Percentiles rank a stretch among this genome's conserved stretches.
Evolutionary conservation across 2,329 filamentous ascomycete genomes (phyloP).

Genomic region (Zalaria sp.): DNA sequence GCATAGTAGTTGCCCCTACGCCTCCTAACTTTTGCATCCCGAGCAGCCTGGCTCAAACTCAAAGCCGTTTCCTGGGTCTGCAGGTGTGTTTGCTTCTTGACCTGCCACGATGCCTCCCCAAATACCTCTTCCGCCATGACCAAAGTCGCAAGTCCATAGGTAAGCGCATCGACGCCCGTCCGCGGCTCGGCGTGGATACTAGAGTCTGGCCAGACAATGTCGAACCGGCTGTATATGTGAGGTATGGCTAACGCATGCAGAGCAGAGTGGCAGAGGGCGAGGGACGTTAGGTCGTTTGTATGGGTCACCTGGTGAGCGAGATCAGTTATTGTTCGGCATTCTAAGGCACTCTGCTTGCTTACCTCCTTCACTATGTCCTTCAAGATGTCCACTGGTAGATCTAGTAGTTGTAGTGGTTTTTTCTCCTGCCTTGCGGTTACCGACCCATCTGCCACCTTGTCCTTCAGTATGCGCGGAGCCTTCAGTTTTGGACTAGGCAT

Average conservation of each 20-base stretch:
- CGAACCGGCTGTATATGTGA: slow-evolving; percentile 71
- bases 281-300: slow-evolving; percentile 66
- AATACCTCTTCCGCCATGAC: slow-evolving; percentile 58
- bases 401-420: slow-evolving; percentile 50
- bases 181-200: slow-evolving; percentile 49
- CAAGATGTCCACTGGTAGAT: slow-evolving; percentile 65
- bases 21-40: slow-evolving; percentile 15
- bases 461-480: not conserved
- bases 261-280: slow-evolving; percentile 65
- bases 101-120: slow-evolving; percentile 31
- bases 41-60: not conserved
- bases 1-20: slow-evolving; percentile 62
- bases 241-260: slow-evolving; percentile 63
- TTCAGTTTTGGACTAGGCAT: not conserved
- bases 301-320: slow-evolving; percentile 48
- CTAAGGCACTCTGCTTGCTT: slow-evolving; percentile 12
- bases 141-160: slow-evolving; percentile 66
- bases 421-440: slow-evolving; percentile 22
- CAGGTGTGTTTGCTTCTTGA: slow-evolving; percentile 12
- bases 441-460: not conserved
- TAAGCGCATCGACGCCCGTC: slow-evolving; percentile 66
- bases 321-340: too few relatives aligned
- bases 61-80: not conserved
- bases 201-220: slow-evolving; percentile 76
- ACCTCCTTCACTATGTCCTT: slow-evolving; percentile 70